Base-by-base conservation (phyloP, 2,329 filamentous ascomycete genomes). In the Neobulgaria alba region DNA sequence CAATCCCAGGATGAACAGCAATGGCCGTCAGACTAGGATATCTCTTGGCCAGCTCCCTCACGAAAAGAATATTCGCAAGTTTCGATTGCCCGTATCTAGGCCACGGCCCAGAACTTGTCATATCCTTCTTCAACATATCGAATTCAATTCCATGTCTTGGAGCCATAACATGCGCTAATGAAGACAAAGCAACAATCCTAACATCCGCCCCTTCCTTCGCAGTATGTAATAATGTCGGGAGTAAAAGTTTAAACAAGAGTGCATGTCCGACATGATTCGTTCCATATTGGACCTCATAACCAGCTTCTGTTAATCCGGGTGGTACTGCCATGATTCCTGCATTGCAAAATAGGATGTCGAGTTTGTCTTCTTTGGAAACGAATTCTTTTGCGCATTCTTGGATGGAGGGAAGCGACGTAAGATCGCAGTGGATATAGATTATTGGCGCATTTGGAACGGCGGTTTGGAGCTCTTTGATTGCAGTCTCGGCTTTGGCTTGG, bases 321-420 rank as follows among this genome's bases (percentile, higher is more conserved):
- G 43, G 43, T 4, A 33, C 17, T 19, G 21, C 34, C 43, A 46
- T 46, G 5, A 46, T 36, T 9, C 56, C 58, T 15, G 62, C 61
- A 36, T 60, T 60, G 45, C 60, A 58, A 43, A 58, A 61, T 0
- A 67, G 53, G 5, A 63, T 58, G 43, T 67, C 53, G 0, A 67
- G 57, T 9, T 51, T 52, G 4, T 33, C 19, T 46, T 67, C 63
- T 18, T 45, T 49, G 35, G 30, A 19, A 5, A 36, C 40, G 36
- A 67, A 66, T 7, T 51, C 45, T 2, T 61, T 46, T 2, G 54
- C 61, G 1, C 59, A 51, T 0, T 42, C 38, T 41, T 64, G 62
- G 41, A 64, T 58, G 10, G 55, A 61, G 5, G 46, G 41, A 3
- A 67, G 48, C 45, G 64, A 61, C 21, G 39, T 43, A 2, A 66